phyloP scores from a whole-genome alignment of 192 early-diverging fungal species.

The Coemansia sp. region DNA sequence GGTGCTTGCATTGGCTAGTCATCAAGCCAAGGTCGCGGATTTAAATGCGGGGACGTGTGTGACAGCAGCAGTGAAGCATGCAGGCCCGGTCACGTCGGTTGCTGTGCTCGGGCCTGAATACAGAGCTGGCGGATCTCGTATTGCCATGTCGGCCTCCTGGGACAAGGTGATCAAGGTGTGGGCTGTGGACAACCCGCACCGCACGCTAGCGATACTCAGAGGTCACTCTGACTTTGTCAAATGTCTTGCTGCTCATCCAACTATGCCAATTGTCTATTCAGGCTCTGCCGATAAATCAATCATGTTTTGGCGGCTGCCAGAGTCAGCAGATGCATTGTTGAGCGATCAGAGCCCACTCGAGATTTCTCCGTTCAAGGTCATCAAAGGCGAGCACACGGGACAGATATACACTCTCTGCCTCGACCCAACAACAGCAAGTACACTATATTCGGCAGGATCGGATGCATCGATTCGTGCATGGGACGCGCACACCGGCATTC shows the following conservation, averaged over 20 bases:
- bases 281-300: slow-evolving; percentile 79
- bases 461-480: slow-evolving; percentile 69
- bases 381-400: slow-evolving; percentile 48
- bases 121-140: slow-evolving; percentile 56
- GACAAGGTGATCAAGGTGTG: slow-evolving; percentile 88
- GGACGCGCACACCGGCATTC: slow-evolving; percentile 61
- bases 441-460: slow-evolving; percentile 47
- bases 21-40: slow-evolving; percentile 40
- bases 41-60: slow-evolving; percentile 14
- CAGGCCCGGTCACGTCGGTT: slow-evolving; percentile 70
- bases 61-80: slow-evolving; percentile 42
- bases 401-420: slow-evolving; percentile 44
- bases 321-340: slow-evolving; percentile 1
- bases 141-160: slow-evolving; percentile 85
- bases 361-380: slow-evolving; percentile 31
- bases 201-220: slow-evolving; percentile 63
- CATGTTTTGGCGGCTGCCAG: slow-evolving; percentile 42
- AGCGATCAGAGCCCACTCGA: slow-evolving; percentile 3
- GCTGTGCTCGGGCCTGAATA: slow-evolving; percentile 51
- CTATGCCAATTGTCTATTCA: slow-evolving; percentile 57
- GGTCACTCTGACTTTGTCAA: slow-evolving; percentile 95
- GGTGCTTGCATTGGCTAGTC: slow-evolving; percentile 41
- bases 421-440: slow-evolving; percentile 19
- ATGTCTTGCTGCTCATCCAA: slow-evolving; percentile 55
- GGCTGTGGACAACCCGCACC: slow-evolving; percentile 68